Conservation (phyloP, 345 rosid genomes). For the Excoecaria cochinchinensis region DNA sequence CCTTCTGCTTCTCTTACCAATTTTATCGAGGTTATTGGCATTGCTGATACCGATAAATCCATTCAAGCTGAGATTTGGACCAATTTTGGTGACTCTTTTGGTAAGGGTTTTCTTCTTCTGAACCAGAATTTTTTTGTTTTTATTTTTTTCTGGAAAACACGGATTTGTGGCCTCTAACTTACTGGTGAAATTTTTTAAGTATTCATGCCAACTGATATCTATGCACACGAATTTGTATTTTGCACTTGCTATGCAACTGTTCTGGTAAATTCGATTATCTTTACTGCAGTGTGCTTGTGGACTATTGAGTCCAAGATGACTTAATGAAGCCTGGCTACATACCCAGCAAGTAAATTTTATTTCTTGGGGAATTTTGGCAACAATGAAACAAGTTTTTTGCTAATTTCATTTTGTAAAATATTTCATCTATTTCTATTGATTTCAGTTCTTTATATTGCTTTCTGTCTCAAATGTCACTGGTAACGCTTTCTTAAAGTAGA, state of each 20-base stretch:
- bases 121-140: background rate
- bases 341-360: background rate
- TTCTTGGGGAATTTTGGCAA: background rate
- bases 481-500: background rate
- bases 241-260: background rate
- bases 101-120: constrained; percentile 32
- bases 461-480: background rate
- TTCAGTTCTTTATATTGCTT: too few species aligned
- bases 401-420: background rate
- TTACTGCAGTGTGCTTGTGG: background rate
- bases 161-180: background rate
- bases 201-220: background rate
- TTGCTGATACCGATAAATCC: constrained; percentile 66
- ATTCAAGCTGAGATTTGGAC: constrained; percentile 70
- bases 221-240: background rate
- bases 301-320: background rate
- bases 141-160: background rate
- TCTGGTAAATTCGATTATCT: background rate
- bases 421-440: too few species aligned
- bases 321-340: background rate
- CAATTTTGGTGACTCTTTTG: constrained; percentile 74
- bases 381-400: background rate
- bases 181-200: background rate
- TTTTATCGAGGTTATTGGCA: constrained; percentile 82
- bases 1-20: constrained; percentile 48